These are phyloP conservation scores for Rehmannia glutinosa DNA, from an alignment of 257 asterid species.

Conservation along the genomic window DNA sequence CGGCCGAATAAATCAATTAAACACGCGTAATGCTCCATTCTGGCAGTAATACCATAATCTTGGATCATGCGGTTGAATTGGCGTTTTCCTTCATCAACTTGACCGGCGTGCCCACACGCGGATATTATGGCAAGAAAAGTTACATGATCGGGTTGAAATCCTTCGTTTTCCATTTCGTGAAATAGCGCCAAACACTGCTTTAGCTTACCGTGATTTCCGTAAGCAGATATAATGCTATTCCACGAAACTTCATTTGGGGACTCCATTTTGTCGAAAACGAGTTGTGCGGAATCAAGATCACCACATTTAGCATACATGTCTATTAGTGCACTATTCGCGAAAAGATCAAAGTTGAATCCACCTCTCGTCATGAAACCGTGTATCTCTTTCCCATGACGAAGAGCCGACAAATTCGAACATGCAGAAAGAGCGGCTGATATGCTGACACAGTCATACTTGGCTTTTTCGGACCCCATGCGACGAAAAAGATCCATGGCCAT, in stretches of 20 bases:
- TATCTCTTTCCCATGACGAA: conserved; percentile 64
- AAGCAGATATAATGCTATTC: conserved; percentile 92
- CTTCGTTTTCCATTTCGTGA: conserved; percentile 48
- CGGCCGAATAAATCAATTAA: conserved; percentile 75
- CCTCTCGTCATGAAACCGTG: conserved; percentile 63
- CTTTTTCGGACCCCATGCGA: conserved; percentile 57
- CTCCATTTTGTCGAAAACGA: conserved; percentile 54
- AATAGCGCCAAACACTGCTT: conserved; percentile 42
- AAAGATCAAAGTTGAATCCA: conserved; percentile 44
- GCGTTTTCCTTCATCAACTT: conserved; percentile 59
- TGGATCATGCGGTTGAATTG: conserved; percentile 54
- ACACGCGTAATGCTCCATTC: conserved; percentile 82
- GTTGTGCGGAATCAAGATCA: conserved; percentile 48
- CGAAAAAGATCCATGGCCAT: conserved; percentile 59
- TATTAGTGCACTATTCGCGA: conserved; percentile 61
- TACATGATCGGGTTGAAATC: conserved; percentile 64
- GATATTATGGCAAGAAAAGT: conserved; percentile 78
- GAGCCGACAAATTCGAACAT: conserved; percentile 59
- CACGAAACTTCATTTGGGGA: conserved; percentile 77
- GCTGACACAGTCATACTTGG: conserved; percentile 64
- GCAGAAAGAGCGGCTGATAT: conserved; percentile 84
- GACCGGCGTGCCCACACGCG: conserved; percentile 78
- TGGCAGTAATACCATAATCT: conserved; percentile 45
- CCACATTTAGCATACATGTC: conserved; percentile 92
- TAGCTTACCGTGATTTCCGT: conserved; percentile 70